Conservation (phyloP, 306 rosid genomes). For the Lotus japonicus region DNA sequence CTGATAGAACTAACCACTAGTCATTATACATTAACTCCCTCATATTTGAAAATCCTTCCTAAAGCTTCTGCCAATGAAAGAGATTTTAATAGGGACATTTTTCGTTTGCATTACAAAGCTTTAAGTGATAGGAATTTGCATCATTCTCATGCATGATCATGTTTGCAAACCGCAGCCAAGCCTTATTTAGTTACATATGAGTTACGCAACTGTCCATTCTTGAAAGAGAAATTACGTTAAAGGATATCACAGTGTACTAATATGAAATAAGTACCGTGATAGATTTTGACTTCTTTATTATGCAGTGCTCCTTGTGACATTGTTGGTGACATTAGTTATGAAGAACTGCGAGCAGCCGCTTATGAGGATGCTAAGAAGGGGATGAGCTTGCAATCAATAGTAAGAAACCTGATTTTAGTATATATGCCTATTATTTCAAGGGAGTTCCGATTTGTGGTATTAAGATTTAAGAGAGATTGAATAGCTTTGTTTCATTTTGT, state of each 20-base stretch:
- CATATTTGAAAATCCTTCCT: background rate
- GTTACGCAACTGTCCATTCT: background rate
- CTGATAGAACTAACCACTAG: background rate
- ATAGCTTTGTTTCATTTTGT: background rate
- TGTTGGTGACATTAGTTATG: conserved; percentile 78
- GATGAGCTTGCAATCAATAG: conserved; percentile 58
- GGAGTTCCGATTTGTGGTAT: background rate
- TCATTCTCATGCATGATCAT: too few relatives aligned
- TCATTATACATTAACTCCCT: background rate
- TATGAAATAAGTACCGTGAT: background rate
- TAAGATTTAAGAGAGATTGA: background rate
- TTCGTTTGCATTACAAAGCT: background rate
- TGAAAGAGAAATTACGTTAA: background rate
- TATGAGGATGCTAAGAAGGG: conserved; percentile 81
- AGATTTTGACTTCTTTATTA: conserved; percentile 19
- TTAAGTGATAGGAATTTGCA: too few relatives aligned
- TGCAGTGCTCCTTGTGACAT: conserved; percentile 81
- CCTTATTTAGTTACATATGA: conserved; percentile 2
- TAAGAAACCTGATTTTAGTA: conserved; percentile 35
- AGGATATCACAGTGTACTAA: background rate
- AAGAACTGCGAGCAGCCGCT: conserved; percentile 81
- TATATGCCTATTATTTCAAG: background rate
- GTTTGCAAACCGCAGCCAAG: background rate
- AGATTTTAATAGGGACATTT: background rate
- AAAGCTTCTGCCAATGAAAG: background rate